These are phyloP conservation scores for Neurospora hispaniola DNA, from an alignment of 495 filamentous ascomycete species.

Conservation along the genomic window DNA sequence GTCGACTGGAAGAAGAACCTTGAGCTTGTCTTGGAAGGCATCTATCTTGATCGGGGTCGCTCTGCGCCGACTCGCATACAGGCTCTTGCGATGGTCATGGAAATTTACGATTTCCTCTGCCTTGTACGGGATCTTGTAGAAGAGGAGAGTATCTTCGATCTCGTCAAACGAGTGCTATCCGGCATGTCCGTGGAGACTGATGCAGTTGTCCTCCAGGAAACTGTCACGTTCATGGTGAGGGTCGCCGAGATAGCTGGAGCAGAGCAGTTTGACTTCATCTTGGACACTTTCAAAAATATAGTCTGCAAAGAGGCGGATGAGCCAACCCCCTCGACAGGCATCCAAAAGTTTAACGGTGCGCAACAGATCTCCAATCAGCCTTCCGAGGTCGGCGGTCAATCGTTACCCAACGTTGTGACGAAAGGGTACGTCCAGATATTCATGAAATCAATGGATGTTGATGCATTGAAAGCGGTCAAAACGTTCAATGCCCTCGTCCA, in stretches of 20 bases:
- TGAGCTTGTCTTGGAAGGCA: conserved; percentile 48
- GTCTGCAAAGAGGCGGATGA: conserved; percentile 30
- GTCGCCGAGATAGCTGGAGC: conserved; percentile 39
- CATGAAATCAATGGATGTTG: conserved; percentile 45
- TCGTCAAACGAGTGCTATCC: conserved; percentile 36
- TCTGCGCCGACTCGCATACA: conserved; percentile 55
- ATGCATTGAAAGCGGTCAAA: conserved; percentile 39
- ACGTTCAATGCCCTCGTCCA: conserved; percentile 46
- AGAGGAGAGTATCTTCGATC: conserved; percentile 27
- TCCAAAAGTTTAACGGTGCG: conserved; percentile 8
- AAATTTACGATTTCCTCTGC: conserved; percentile 52
- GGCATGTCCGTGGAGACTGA: conserved; percentile 47
- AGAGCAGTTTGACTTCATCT: conserved; percentile 40
- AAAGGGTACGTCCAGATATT: conserved; percentile 50
- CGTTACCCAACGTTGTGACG: conserved; percentile 44
- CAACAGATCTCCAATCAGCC: conserved; percentile 9
- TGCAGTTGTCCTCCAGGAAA: conserved; percentile 38
- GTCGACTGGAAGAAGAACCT: conserved; percentile 55
- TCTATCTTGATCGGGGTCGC: conserved; percentile 54
- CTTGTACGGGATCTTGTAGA: conserved; percentile 42
- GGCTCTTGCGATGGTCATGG: conserved; percentile 56
- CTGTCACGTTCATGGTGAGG: conserved; percentile 37
- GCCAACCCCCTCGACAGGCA: conserved; percentile 22
- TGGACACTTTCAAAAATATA: conserved; percentile 36
- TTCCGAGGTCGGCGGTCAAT: conserved; percentile 24